Evolutionary conservation across 2,329 filamentous ascomycete genomes (phyloP).

Genomic region (Nemania sp.): DNA sequence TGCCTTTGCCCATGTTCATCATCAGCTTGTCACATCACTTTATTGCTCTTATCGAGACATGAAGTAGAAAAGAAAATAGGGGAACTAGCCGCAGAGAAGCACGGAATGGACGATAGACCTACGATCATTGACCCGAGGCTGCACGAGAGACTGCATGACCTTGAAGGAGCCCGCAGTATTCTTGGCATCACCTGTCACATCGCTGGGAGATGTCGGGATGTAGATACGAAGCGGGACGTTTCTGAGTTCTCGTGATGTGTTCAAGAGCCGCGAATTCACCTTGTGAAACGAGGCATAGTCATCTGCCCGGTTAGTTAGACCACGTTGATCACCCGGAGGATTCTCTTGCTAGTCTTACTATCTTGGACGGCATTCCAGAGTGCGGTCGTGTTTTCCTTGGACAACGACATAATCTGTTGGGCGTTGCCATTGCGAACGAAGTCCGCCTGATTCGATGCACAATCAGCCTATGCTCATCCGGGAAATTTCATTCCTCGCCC

Average conservation of each 20-base stretch:
- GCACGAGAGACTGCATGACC: constrained; percentile 75
- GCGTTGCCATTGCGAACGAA: constrained; percentile 86
- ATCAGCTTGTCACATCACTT: constrained; percentile 3
- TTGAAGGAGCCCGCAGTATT: constrained; percentile 59
- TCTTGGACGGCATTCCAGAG: constrained; percentile 81
- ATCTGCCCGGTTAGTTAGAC: constrained; percentile 61
- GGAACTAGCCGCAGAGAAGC: not conserved
- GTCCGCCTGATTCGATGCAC: constrained; percentile 65
- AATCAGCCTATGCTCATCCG: constrained; percentile 3
- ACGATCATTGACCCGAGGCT: constrained; percentile 43
- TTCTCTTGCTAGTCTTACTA: constrained; percentile 50
- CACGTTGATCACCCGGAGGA: not conserved
- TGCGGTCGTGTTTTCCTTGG: constrained; percentile 78
- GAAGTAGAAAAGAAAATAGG: not conserved
- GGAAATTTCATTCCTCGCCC: not conserved
- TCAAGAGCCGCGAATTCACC: constrained; percentile 77
- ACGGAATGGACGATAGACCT: constrained; percentile 33
- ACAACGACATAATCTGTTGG: constrained; percentile 86
- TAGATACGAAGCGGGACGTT: constrained; percentile 90
- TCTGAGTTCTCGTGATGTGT: constrained; percentile 71
- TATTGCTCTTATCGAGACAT: not conserved
- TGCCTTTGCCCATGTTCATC: constrained; percentile 26
- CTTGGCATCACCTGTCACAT: constrained; percentile 37
- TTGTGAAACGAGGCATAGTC: constrained; percentile 72
- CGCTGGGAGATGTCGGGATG: constrained; percentile 62